Percentiles rank a stretch among this genome's conserved stretches.
phyloP scores from a whole-genome alignment of 495 filamentous ascomycete species.

The Pseudotulostoma volvatum region DNA sequence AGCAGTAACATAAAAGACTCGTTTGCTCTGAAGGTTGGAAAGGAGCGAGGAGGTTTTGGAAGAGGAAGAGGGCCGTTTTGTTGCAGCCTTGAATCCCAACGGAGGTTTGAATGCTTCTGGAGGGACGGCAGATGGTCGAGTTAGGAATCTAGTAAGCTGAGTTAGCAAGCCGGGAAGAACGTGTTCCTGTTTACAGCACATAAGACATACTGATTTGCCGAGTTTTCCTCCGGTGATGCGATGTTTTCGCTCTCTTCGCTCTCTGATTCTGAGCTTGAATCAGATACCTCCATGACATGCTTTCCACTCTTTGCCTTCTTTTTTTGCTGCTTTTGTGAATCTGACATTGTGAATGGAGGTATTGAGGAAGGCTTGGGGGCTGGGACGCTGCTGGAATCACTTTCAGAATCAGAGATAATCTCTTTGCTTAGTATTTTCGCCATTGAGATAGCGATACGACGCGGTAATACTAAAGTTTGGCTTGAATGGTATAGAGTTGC shows the following conservation, averaged over 20 bases:
- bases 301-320: slow-evolving; percentile 1
- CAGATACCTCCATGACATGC: slow-evolving; percentile 9
- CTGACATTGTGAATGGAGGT: too few relatives aligned
- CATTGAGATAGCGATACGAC: slow-evolving; percentile 3
- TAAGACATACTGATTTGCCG: slow-evolving; percentile 1
- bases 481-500: too few relatives aligned
- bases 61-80: slow-evolving; percentile 19
- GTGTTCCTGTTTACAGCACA: background rate
- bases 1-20: slow-evolving; percentile 29
- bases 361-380: too few relatives aligned
- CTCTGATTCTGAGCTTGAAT: slow-evolving; percentile 18
- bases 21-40: slow-evolving; percentile 26
- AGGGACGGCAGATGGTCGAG: slow-evolving; percentile 8
- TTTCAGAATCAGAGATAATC: slow-evolving; percentile 2
- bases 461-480: background rate
- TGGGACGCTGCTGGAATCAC: slow-evolving; percentile 2
- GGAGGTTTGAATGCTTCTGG: slow-evolving; percentile 27
- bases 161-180: slow-evolving; percentile 13
- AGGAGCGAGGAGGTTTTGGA: slow-evolving; percentile 21
- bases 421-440: slow-evolving; percentile 4
- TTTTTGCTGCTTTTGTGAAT: background rate
- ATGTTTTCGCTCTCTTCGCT: slow-evolving; percentile 18
- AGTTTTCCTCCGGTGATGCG: slow-evolving; percentile 8
- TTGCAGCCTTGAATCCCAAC: slow-evolving; percentile 24
- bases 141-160: slow-evolving; percentile 23